Conservation (phyloP, 768 basidiomycete species). For the Lactarius pseudohatsudake region DNA sequence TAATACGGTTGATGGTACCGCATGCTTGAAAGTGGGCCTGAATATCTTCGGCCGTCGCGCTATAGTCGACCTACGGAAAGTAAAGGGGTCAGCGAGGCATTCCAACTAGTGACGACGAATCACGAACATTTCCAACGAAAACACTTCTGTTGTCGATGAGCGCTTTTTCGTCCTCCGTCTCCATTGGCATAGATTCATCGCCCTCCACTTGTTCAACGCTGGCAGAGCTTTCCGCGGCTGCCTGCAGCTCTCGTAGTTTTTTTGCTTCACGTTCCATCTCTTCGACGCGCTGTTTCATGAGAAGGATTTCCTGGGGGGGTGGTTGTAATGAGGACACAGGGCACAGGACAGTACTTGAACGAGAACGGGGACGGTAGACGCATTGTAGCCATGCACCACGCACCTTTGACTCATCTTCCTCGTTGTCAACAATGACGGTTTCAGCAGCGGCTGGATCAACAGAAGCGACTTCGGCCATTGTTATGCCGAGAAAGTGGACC, state of each 20-base stretch:
- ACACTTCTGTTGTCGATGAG: conserved; percentile 83
- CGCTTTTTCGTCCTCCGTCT: conserved; percentile 83
- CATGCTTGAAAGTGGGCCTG: conserved; percentile 97
- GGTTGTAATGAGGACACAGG: conserved; percentile 6
- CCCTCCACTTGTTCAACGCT: conserved; percentile 46
- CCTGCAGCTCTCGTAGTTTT: conserved; percentile 84
- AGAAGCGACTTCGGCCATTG: conserved; percentile 36
- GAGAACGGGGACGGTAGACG: neutral
- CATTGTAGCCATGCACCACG: conserved; percentile 20
- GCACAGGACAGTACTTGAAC: neutral
- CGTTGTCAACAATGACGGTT: conserved; percentile 34
- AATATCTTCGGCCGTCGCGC: conserved; percentile 96
- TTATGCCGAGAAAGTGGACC: conserved; percentile 18
- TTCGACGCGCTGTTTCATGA: conserved; percentile 90
- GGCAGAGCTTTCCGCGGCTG: conserved; percentile 63
- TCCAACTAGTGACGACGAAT: neutral
- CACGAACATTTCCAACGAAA: conserved; percentile 94
- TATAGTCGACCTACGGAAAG: conserved; percentile 83
- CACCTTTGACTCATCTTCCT: conserved; percentile 40
- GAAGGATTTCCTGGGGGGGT: conserved; percentile 67
- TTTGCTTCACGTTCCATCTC: conserved; percentile 93
- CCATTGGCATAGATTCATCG: conserved; percentile 54
- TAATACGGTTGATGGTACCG: conserved; percentile 97
- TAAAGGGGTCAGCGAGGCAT: neutral
- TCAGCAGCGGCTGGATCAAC: conserved; percentile 33